Evolutionary conservation across 345 rosid genomes (phyloP).

Genomic region (Salix brachista): DNA sequence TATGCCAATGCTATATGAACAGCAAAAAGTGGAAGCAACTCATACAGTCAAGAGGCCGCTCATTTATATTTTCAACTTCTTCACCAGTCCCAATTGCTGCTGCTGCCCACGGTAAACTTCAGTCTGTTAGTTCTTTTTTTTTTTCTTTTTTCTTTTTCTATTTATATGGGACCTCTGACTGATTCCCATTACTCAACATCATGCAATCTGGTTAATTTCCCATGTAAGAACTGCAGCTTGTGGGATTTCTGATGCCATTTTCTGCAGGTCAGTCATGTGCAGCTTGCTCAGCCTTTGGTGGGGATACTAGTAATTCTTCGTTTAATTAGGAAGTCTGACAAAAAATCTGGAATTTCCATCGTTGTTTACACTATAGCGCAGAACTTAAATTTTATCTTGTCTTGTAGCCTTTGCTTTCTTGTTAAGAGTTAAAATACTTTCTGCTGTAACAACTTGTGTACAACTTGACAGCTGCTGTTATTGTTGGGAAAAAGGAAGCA

Average conservation of each 20-base stretch:
- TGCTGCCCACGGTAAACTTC: conserved; percentile 66
- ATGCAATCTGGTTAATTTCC: not conserved
- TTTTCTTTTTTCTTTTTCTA: too few species aligned
- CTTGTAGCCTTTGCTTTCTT: not conserved
- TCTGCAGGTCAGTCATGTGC: not conserved
- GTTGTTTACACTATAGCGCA: not conserved
- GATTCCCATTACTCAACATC: not conserved
- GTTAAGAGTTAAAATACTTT: not conserved
- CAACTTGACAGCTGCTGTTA: conserved; percentile 59
- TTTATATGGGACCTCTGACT: not conserved
- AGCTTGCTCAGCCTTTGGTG: not conserved
- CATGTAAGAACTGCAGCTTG: not conserved
- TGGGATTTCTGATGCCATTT: not conserved
- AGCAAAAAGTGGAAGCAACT: conserved; percentile 91
- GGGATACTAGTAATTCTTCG: not conserved
- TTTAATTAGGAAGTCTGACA: not conserved
- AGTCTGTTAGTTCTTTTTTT: not conserved
- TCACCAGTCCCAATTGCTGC: conserved; percentile 76
- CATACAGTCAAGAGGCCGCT: conserved; percentile 82
- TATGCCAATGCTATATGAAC: conserved; percentile 23
- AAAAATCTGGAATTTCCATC: too few species aligned
- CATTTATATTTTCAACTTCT: conserved; percentile 89
- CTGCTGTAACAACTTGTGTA: conserved; percentile 18
- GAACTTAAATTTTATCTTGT: not conserved
- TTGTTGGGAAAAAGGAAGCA: conserved; percentile 71